Evolutionary conservation across 2,329 filamentous ascomycete species (phyloP).

Genomic region (Trichoderma sp.): DNA sequence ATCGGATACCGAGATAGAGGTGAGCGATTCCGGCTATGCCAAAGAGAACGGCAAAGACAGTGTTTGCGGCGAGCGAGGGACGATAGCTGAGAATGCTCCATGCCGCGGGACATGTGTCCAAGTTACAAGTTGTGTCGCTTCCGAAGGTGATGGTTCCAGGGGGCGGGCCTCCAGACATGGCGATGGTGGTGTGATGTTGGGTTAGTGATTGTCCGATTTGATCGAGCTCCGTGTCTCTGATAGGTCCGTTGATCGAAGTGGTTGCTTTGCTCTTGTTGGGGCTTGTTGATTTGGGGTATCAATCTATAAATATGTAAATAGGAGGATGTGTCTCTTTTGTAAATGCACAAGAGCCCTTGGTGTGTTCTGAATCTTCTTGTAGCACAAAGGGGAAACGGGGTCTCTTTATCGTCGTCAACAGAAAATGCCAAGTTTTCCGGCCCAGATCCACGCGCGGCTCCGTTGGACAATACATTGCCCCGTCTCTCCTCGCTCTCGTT

Average conservation of each 20-base stretch:
- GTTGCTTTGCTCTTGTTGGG: background rate
- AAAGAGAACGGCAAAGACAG: conserved; percentile 51
- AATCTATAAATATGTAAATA: background rate
- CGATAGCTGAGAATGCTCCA: conserved; percentile 53
- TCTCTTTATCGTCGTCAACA: background rate
- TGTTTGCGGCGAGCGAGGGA: conserved; percentile 53
- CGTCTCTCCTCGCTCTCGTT: background rate
- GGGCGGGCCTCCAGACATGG: background rate
- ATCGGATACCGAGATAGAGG: conserved; percentile 43
- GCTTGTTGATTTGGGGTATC: background rate
- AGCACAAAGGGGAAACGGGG: background rate
- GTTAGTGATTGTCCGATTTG: background rate
- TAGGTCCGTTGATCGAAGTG: background rate
- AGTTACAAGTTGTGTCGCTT: conserved; percentile 44
- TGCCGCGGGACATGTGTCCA: conserved; percentile 46
- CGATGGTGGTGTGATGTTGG: background rate
- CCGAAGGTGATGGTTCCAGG: conserved; percentile 39
- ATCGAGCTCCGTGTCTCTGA: background rate
- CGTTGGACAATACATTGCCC: background rate
- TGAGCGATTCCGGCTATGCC: conserved; percentile 41
- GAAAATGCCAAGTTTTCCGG: background rate
- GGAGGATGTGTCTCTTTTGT: background rate
- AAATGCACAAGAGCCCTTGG: background rate
- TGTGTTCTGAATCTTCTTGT: background rate
- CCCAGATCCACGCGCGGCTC: background rate